Evolutionary conservation across 345 rosid genomes (phyloP), one percentile per base, ranked within the genome.

Genomic region (Populus alba): DNA sequence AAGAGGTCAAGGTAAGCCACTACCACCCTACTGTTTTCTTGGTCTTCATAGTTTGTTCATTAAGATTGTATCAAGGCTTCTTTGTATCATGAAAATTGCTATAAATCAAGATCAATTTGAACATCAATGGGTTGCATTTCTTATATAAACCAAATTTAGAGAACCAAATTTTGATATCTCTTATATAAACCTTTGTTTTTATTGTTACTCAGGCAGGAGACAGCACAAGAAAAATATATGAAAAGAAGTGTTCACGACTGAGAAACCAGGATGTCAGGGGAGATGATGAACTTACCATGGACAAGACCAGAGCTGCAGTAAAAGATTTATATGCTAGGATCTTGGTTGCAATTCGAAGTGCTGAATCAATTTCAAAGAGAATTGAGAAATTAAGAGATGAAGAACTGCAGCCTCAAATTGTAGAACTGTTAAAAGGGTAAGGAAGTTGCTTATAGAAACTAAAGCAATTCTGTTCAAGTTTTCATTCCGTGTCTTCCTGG

Each of bases 401-500:
- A 65, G 96, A 91, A 74, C 84, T 91, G 75, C 85, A 82, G 66
- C 96, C 96, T 70, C 94, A 92, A 78, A 83, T 92, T 31, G 65
- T 89, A 15, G 96, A 92, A 80, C 84, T 92, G 55, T 76, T 90
- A 29, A 89, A 88, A 80, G 96, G 96, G 96, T 90, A 87, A 74
- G 89, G 65, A 16, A 45, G 71, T 76, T 77, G n/a, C 37, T 38
- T 43, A 38, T 1, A 10, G 68, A 79, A 61, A 49, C 20, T 63
- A 76, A 61, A 17, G 47, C 29, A 51, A 65, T 66, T 22, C 16
- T 68, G 18, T 65, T 51, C 41, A 31, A 17, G 35, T 65, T 41
- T 63, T 29, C 77, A 38, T 72, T 61, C 25, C 27, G 71, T 38
- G 53, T 25, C 43, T 74, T 38, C 72, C 47, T 17, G 71, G 20